A percentile compares a stretch with the other conserved stretches of the same genome.
phyloP scores from a whole-genome alignment of 2,329 filamentous ascomycete species.

The Pyrenophora graminea region DNA sequence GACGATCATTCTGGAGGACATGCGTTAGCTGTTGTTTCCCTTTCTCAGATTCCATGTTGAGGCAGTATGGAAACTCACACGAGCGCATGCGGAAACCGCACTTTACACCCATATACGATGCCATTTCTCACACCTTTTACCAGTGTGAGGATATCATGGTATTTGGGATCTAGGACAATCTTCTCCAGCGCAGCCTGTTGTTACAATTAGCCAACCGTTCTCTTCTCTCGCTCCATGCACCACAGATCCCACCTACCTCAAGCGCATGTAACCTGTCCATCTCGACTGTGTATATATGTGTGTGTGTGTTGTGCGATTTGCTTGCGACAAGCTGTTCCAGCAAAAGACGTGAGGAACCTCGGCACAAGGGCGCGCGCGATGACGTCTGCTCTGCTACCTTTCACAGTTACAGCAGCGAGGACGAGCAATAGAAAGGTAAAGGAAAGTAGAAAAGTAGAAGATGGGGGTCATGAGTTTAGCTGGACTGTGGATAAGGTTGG shows the following conservation, averaged over 20 bases:
- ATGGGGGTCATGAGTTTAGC: constrained; percentile 14
- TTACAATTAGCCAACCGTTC: constrained; percentile 6
- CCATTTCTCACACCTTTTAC: constrained; percentile 96
- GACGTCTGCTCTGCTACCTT: constrained; percentile 19
- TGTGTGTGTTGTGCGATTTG: not conserved
- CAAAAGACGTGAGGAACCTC: constrained; percentile 23
- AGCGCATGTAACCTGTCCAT: constrained; percentile 44
- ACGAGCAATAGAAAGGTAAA: not conserved
- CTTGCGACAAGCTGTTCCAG: constrained; percentile 12
- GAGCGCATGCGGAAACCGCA: constrained; percentile 95
- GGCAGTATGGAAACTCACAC: constrained; percentile 59
- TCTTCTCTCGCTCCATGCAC: not conserved
- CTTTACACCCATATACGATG: constrained; percentile 93
- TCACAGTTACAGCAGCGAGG: not conserved
- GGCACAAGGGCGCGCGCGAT: constrained; percentile 26
- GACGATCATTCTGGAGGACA: constrained; percentile 77
- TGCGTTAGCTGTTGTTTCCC: constrained; percentile 3
- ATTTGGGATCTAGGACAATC: constrained; percentile 78
- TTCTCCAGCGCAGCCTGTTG: constrained; percentile 71
- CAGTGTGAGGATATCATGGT: constrained; percentile 82
- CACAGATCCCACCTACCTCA: constrained; percentile 25
- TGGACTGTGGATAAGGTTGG: constrained; percentile 8
- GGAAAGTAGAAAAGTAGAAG: not conserved
- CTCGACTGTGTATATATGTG: constrained; percentile 2
- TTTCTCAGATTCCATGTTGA: no score